A percentile compares a stretch with the other conserved stretches of the same genome.
Evolutionary conservation across 768 basidiomycete species (phyloP).

Genomic region (Lactarius quietus): DNA sequence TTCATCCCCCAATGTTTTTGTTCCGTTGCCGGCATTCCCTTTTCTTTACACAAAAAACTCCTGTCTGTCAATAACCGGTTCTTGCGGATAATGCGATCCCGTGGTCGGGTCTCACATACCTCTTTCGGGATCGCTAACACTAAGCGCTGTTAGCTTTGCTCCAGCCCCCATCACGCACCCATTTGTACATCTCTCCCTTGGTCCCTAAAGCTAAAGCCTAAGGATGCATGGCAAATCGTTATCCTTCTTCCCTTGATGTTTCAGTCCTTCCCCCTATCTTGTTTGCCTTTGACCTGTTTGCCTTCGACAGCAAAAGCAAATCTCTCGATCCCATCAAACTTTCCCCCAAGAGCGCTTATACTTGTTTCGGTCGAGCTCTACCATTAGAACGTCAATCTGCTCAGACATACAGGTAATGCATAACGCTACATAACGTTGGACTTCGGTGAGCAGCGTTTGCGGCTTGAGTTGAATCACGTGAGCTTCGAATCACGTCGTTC

Average conservation of each 20-base stretch:
- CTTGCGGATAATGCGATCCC: not conserved
- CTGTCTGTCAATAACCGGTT: not conserved
- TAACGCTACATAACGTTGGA: not conserved
- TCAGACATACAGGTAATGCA: not conserved
- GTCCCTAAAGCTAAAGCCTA: too few relatives aligned
- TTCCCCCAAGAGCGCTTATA: not conserved
- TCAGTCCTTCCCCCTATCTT: not conserved
- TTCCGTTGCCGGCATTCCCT: constrained; percentile 6
- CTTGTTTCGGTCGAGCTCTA: not conserved
- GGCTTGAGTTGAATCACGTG: not conserved
- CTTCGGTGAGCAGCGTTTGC: not conserved
- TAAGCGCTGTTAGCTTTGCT: not conserved
- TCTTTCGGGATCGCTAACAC: not conserved
- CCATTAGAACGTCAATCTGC: not conserved
- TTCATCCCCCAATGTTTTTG: not conserved
- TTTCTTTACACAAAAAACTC: not conserved
- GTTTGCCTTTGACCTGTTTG: not conserved
- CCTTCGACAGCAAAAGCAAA: not conserved
- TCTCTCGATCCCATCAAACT: not conserved
- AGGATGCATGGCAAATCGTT: not conserved
- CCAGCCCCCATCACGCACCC: not conserved
- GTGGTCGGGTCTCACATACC: not conserved
- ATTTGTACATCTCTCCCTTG: not conserved
- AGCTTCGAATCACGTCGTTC: too few relatives aligned
- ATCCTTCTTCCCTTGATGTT: too few relatives aligned